A percentile compares a stretch with the other conserved stretches of the same genome.
Evolutionary conservation across 2,329 filamentous ascomycete genomes (phyloP).

Genomic region (Pezicula radicicola): DNA sequence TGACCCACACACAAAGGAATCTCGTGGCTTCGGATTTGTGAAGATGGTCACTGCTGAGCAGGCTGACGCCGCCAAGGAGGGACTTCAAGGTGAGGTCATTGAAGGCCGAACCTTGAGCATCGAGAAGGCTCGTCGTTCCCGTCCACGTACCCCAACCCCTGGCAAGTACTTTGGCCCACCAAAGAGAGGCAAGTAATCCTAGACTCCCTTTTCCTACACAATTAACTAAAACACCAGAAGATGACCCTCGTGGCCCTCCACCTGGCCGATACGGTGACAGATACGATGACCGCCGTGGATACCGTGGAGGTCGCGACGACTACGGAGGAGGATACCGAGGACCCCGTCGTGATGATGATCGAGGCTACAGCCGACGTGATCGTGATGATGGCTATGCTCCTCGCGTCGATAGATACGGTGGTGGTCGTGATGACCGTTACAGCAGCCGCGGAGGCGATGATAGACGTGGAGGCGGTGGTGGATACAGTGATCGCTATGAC

Average conservation of each 20-base stretch:
- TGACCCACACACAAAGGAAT: conserved; percentile 97
- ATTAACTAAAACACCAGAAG: conserved; percentile 38
- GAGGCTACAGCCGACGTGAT: conserved; percentile 31
- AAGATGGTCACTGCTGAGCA: conserved; percentile 97
- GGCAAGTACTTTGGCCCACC: conserved; percentile 99
- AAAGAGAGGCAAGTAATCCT: conserved; percentile 77
- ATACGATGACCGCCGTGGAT: conserved; percentile 59
- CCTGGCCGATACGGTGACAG: conserved; percentile 51
- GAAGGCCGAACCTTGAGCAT: conserved; percentile 96
- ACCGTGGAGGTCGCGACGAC: conserved; percentile 49
- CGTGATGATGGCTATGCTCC: conserved; percentile 22
- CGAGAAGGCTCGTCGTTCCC: conserved; percentile 94
- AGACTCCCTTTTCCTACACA: conserved; percentile 33
- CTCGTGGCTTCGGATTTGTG: conserved; percentile 97
- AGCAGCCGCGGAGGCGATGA: conserved; percentile 29
- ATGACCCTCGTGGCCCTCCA: conserved; percentile 45
- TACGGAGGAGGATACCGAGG: conserved; percentile 51
- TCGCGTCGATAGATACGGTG: conserved; percentile 29
- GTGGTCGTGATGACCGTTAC: conserved; percentile 28
- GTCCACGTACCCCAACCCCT: conserved; percentile 91
- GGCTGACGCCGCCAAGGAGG: conserved; percentile 95
- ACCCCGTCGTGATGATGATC: conserved; percentile 36
- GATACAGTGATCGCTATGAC: conserved; percentile 37
- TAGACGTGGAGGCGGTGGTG: conserved; percentile 41
- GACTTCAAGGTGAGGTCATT: conserved; percentile 89